Percentiles rank a stretch among this genome's conserved stretches.
Evolutionary conservation across 441 rosid genomes (phyloP).

Genomic region (Arabidopsis lyrata): DNA sequence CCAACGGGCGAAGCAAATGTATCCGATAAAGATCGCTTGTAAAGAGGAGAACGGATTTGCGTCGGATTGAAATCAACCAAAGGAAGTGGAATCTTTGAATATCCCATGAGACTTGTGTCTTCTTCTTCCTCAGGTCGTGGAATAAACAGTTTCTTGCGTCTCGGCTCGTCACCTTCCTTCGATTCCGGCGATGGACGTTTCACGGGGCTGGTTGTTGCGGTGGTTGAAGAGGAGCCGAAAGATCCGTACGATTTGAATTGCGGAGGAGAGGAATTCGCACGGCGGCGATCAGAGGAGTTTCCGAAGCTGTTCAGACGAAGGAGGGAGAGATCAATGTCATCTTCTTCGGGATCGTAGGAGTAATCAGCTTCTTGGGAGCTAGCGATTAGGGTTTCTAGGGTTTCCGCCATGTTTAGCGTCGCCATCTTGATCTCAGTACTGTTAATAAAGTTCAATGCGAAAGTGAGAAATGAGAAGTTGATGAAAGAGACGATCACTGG

Average conservation of each 20-base stretch:
- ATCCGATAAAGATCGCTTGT: constrained; percentile 45
- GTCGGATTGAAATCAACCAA: constrained; percentile 29
- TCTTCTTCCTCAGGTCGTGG: constrained; percentile 36
- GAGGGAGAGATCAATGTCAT: constrained; percentile 42
- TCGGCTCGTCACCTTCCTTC: constrained; percentile 39
- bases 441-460: neutral
- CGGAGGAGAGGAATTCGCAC: constrained; percentile 47
- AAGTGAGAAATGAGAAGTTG: constrained; percentile 1
- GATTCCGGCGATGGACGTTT: constrained; percentile 45
- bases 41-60: constrained; percentile 36
- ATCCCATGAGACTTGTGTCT: constrained; percentile 36
- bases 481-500: constrained; percentile 12
- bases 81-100: constrained; percentile 43
- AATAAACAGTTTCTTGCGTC: constrained; percentile 44
- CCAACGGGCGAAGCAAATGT: constrained; percentile 29
- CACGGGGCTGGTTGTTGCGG: constrained; percentile 34
- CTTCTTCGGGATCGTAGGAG: constrained; percentile 42
- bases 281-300: constrained; percentile 44
- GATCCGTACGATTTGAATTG: constrained; percentile 44
- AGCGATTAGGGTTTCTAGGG: constrained; percentile 29
- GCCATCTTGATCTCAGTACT: constrained; percentile 1
- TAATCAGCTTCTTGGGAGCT: constrained; percentile 27
- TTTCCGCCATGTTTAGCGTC: constrained; percentile 37
- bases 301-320: constrained; percentile 49
- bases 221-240: constrained; percentile 41